Conservation (phyloP, 129 eudicot species). For the Solidago caesia region DNA sequence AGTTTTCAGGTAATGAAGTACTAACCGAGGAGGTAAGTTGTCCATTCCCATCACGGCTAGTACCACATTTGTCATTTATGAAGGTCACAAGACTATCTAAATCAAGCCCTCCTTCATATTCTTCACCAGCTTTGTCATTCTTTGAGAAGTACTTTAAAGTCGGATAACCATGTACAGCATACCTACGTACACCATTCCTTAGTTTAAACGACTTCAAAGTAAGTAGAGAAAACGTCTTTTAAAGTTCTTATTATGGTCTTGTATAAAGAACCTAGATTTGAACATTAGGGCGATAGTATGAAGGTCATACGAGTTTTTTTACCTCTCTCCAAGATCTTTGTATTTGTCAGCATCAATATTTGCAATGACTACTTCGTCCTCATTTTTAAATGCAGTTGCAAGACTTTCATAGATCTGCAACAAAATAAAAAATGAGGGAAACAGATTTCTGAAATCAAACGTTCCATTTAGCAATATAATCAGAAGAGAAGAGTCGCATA, state of each 20-base stretch:
- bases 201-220: not conserved
- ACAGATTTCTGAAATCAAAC: not conserved
- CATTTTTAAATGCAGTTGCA: constrained; percentile 65
- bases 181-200: constrained; percentile 41
- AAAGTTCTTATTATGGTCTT: not conserved
- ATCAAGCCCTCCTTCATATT: constrained; percentile 58
- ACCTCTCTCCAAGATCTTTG: constrained; percentile 65
- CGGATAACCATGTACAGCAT: constrained; percentile 64
- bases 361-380: constrained; percentile 71
- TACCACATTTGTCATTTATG: constrained; percentile 73
- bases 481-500: constrained; percentile 34
- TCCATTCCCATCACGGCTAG: constrained; percentile 78
- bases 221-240: not conserved
- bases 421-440: constrained; percentile 12
- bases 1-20: not conserved
- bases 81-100: constrained; percentile 63
- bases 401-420: constrained; percentile 72
- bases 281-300: not conserved
- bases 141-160: constrained; percentile 84
- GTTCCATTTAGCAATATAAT: not conserved
- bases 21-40: constrained; percentile 69
- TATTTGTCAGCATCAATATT: constrained; percentile 69
- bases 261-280: not conserved
- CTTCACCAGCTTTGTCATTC: constrained; percentile 86
- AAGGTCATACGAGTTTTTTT: constrained; percentile 20